Evolutionary conservation across 371 early-diverging fungal genomes (phyloP), one percentile per base, ranked within the genome.

Genomic region (Syncephalastrum contaminatum): DNA sequence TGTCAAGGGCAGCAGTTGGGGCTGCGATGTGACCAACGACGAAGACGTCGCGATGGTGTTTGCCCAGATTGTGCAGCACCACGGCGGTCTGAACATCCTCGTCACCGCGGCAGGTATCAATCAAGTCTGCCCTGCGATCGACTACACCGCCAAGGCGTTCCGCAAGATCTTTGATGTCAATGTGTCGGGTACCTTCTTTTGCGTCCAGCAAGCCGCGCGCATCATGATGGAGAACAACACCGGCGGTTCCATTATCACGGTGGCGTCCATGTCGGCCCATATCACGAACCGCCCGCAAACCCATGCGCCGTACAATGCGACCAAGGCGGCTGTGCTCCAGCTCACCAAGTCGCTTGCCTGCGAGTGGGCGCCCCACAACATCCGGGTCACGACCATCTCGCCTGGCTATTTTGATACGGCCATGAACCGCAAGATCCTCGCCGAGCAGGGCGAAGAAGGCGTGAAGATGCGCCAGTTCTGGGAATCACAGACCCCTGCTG

Each of bases 301-400:
- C 1, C 77, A 77, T 52, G 65, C 65, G 43, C 66, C 70, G 19
- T 77, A 77, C 47, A 77, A 77, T 52, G 74, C 77, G 8, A 67
- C 74, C 51, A 77, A 77, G 51, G 74, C 72, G 0, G 77, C 72
- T 7, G 77, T 77, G 3, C 55, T 68, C 46, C 73, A 73, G 41
- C 52, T 77, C 12, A 66, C 72, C 13, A 73, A 69, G 45, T 74
- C 75, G 4, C 47, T 74, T 16, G 70, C 72, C 13, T 62, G 66
- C 52, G 75, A 77, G 51, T 77, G 77, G 75, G 74, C 75, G n/a
- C 67, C 61, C n/a, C 59, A 73, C 47, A 62, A 67, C n/a, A 73
- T 77, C 43, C 67, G 77, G 4, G 75, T 75, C 2, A 67, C 67
- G 20, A 52, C 70, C 36, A 65, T 75, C 24, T 67, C 70, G 6